Base-by-base conservation (phyloP, 257 asterid species). In the Lavandula angustifolia region DNA sequence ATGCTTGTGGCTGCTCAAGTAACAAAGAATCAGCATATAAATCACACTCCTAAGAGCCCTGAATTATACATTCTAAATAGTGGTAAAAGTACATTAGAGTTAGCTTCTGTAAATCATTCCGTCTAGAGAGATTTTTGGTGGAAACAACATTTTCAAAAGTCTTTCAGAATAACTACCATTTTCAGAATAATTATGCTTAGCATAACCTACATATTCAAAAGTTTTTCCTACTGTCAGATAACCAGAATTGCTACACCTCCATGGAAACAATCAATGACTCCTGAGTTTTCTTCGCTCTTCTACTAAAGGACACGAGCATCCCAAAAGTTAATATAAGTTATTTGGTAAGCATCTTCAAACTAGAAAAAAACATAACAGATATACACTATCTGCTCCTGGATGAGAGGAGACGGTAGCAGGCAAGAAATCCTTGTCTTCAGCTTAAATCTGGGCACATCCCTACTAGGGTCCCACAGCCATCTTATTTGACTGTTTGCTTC, bases 261-360 rank as follows among this genome's bases (percentile, higher is more conserved):
- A 3, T 17, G 37, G 6, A 41, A 37, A 60, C 22, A 41, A 41
- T 42, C 9, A 18, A 42, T 12, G 52, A 42, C 40, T 10, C 18
- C 3, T 12, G 8, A 10, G 17, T 41, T 59, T 17, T 9, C 17
- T 40, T 9, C 41, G 9, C 54, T 53, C 42, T 13, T 52, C 6
- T 12, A 43, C 5, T 22, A 14, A 29, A 37, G 46, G 32, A 44
- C 27, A 66, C 29, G 27, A 66, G 33, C 58, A 48, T 35, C 47
- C 27, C 68, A 60, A 64, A 6, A 16, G 42, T 7, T 14, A 63
- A 63, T 33, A 48, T 18, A 63, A 48, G 37, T n/a, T 63, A 35
- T 16, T 32, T 6, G 49, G n/a, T 17, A 48, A 18, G 50, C 37
- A 49, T 10, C 49, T 9, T 37, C 35, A 10, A 22, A 8, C n/a